Evolutionary conservation across 1,284 basidiomycete genomes (phyloP).

Genomic region (Mycocalia duriaeana): DNA sequence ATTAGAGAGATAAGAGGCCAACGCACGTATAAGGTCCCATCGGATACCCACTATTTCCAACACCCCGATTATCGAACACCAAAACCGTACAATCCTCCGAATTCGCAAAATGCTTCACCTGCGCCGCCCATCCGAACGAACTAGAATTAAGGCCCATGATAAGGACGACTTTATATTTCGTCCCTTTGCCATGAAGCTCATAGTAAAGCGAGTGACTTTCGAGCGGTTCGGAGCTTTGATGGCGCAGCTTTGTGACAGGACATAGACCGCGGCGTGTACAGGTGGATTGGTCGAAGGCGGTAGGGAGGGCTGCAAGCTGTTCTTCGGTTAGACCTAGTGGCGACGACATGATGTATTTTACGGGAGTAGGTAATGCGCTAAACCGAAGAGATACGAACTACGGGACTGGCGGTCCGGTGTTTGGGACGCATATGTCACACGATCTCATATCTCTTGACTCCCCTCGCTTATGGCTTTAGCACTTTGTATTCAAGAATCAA

Average conservation of each 20-base stretch:
- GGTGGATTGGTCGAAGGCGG: slow-evolving; percentile 53
- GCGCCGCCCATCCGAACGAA: slow-evolving; percentile 58
- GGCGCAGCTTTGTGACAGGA: slow-evolving; percentile 54
- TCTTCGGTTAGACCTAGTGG: too few relatives aligned
- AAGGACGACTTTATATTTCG: slow-evolving; percentile 55
- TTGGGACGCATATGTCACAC: too few relatives aligned
- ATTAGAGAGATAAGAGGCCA: slow-evolving; percentile 4
- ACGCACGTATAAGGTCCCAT: slow-evolving; percentile 62
- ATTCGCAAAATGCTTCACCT: slow-evolving; percentile 53
- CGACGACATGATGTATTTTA: too few relatives aligned
- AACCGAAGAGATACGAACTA: too few relatives aligned
- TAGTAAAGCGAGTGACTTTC: slow-evolving; percentile 74
- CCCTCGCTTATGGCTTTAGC: too few relatives aligned
- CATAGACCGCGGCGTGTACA: slow-evolving; percentile 67
- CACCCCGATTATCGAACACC: slow-evolving; percentile 87
- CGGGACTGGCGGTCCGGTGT: too few relatives aligned
- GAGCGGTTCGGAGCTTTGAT: slow-evolving; percentile 38
- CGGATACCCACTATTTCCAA: slow-evolving; percentile 73
- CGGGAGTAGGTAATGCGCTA: too few relatives aligned
- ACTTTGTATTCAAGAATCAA: too few relatives aligned
- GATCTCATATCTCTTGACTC: too few relatives aligned
- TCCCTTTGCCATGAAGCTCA: slow-evolving; percentile 66
- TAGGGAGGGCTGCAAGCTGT: slow-evolving; percentile 27
- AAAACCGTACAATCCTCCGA: slow-evolving; percentile 52
- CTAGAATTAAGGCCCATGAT: slow-evolving; percentile 73